Percentiles rank a stretch among this genome's conserved stretches.
These are phyloP conservation scores for Coelastrella sp. DNA, from an alignment of 139 green algal genomes.

Conservation along the genomic window DNA sequence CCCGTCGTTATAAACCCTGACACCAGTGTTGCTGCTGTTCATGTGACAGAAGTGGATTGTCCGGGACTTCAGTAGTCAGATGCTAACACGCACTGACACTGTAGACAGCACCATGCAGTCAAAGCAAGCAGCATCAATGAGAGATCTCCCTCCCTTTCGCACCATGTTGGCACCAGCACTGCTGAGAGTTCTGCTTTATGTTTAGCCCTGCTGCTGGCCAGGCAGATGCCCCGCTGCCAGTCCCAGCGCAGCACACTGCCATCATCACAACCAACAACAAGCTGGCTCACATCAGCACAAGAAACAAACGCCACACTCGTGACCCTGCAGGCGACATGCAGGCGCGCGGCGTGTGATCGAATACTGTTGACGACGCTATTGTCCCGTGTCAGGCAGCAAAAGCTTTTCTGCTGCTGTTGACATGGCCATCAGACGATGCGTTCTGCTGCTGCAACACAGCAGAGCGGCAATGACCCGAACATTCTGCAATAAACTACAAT, in stretches of 20 bases:
- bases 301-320: not conserved
- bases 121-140: too few relatives aligned
- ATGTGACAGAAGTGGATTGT: not conserved
- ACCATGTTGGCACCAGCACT: slow-evolving; percentile 4
- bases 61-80: too few relatives aligned
- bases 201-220: not conserved
- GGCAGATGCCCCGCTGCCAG: slow-evolving; percentile 7
- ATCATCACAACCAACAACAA: slow-evolving; percentile 39
- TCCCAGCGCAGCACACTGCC: slow-evolving; percentile 35
- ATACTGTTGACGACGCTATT: too few relatives aligned
- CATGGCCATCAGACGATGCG: too few relatives aligned
- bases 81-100: too few relatives aligned
- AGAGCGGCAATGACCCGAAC: too few relatives aligned
- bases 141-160: not conserved
- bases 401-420: too few relatives aligned
- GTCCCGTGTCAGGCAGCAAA: too few relatives aligned
- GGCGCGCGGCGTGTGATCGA: too few relatives aligned
- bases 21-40: not conserved
- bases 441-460: too few relatives aligned
- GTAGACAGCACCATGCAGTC: too few relatives aligned
- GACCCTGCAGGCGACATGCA: slow-evolving; percentile 2
- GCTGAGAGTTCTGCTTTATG: slow-evolving; percentile 20
- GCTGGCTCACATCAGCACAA: not conserved
- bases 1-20: not conserved
- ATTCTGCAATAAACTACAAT: not conserved